Conservation (phyloP, 192 early-diverging fungal species). For the Blastocladiella britannica region DNA sequence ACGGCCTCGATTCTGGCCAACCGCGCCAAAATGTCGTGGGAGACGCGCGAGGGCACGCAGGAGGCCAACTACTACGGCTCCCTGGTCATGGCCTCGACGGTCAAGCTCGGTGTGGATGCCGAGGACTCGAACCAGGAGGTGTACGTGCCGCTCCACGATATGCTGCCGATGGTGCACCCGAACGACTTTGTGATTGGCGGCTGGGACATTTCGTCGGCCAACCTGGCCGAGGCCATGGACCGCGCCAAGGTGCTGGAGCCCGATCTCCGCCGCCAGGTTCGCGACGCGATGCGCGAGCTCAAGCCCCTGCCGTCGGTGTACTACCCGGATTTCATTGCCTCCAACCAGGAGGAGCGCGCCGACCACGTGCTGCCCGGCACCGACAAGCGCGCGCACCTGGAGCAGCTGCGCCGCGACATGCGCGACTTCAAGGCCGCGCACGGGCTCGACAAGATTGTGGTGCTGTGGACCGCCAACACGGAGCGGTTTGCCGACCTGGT, state of each 20-base stretch:
- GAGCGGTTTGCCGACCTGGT: conserved; percentile 75
- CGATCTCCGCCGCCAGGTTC: conserved; percentile 85
- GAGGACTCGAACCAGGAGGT: conserved; percentile 66
- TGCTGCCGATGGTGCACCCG: conserved; percentile 91
- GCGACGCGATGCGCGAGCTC: conserved; percentile 52
- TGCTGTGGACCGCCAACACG: conserved; percentile 99
- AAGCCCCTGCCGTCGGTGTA: conserved; percentile 89
- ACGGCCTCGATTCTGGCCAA: conserved; percentile 94
- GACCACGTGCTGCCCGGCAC: conserved; percentile 69
- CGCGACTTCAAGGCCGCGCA: conserved; percentile 82
- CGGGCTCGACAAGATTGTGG: conserved; percentile 75
- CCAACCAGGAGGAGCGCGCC: conserved; percentile 92
- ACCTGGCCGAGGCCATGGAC: conserved; percentile 80
- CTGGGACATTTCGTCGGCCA: conserved; percentile 83
- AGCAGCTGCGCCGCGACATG: conserved; percentile 84
- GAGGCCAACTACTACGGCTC: conserved; percentile 93
- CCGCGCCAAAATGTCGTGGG: conserved; percentile 68
- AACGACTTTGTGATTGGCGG: conserved; percentile 94
- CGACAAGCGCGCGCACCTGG: conserved; percentile 78
- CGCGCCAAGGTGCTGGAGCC: conserved; percentile 89
- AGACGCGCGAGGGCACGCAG: conserved; percentile 82
- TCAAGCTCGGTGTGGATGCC: conserved; percentile 66
- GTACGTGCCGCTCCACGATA: conserved; percentile 74
- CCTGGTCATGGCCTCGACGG: conserved; percentile 83
- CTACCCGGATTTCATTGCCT: conserved; percentile 98